Conservation (phyloP, 768 basidiomycete genomes). For the Tylopilus balloui region DNA sequence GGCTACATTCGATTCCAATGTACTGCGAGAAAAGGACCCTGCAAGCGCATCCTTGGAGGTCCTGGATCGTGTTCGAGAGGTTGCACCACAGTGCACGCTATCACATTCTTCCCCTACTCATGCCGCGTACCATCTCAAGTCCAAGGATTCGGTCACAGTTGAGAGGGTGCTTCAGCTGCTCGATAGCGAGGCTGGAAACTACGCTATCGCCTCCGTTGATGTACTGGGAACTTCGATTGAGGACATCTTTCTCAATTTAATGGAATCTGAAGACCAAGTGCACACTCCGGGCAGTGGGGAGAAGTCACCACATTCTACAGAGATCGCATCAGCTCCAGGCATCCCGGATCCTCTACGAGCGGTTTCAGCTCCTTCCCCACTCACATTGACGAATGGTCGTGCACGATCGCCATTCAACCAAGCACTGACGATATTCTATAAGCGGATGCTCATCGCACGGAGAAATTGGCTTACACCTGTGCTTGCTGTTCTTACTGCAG, state of each 20-base stretch:
- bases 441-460: constrained; percentile 58
- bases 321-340: not conserved
- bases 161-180: constrained; percentile 53
- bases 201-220: constrained; percentile 52
- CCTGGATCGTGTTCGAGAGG: constrained; percentile 37
- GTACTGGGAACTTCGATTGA: constrained; percentile 73
- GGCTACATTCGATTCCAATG: constrained; percentile 42
- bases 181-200: constrained; percentile 38
- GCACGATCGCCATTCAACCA: constrained; percentile 55
- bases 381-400: constrained; percentile 44
- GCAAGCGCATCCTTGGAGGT: constrained; percentile 26
- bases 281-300: constrained; percentile 26
- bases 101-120: constrained; percentile 42
- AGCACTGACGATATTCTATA: constrained; percentile 69
- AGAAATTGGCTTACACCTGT: constrained; percentile 66
- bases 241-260: constrained; percentile 74
- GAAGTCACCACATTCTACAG: constrained; percentile 15
- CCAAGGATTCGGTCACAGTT: constrained; percentile 52
- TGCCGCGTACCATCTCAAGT: constrained; percentile 53
- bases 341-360: constrained; percentile 2
- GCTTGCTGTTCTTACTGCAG: constrained; percentile 48
- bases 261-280: constrained; percentile 38
- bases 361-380: constrained; percentile 2
- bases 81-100: constrained; percentile 44
- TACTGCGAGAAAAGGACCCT: constrained; percentile 27